phyloP scores from a whole-genome alignment of 805 yeast genomes.

The Isabelozyma heimii region DNA sequence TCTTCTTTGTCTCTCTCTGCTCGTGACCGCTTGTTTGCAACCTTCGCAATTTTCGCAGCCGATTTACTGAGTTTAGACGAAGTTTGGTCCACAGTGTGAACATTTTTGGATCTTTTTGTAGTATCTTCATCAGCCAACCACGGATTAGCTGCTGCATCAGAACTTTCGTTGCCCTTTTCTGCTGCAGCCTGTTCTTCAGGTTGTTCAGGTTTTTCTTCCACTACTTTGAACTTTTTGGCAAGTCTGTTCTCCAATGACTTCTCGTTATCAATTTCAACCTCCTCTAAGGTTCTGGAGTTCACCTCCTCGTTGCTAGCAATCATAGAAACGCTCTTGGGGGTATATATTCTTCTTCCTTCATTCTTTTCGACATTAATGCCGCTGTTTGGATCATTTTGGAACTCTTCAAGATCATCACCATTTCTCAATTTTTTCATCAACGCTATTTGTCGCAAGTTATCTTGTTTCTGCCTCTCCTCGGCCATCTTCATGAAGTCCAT shows the following conservation, averaged over 20 bases:
- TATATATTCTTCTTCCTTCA: conserved; percentile 77
- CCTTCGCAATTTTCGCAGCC: conserved; percentile 38
- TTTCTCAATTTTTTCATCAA: conserved; percentile 47
- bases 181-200: conserved; percentile 8
- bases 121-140: conserved; percentile 28
- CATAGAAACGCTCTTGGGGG: conserved; percentile 55
- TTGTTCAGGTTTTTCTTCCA: conserved; percentile 1
- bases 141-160: conserved; percentile 23
- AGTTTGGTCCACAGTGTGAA: conserved; percentile 28
- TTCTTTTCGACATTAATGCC: conserved; percentile 55
- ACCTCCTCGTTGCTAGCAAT: conserved; percentile 34
- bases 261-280: conserved; percentile 49
- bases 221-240: conserved; percentile 18
- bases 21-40: conserved; percentile 29
- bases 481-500: conserved; percentile 97
- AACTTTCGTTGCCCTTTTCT: conserved; percentile 9
- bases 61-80: conserved; percentile 38
- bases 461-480: conserved; percentile 61
- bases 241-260: conserved; percentile 45
- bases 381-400: conserved; percentile 28
- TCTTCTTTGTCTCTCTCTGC: conserved; percentile 23
- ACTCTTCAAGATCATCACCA: conserved; percentile 41
- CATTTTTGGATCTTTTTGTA: conserved; percentile 29
- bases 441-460: conserved; percentile 53
- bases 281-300: conserved; percentile 38